Base-by-base conservation (phyloP, 495 filamentous ascomycete genomes). In the Penicillium ucsense region DNA sequence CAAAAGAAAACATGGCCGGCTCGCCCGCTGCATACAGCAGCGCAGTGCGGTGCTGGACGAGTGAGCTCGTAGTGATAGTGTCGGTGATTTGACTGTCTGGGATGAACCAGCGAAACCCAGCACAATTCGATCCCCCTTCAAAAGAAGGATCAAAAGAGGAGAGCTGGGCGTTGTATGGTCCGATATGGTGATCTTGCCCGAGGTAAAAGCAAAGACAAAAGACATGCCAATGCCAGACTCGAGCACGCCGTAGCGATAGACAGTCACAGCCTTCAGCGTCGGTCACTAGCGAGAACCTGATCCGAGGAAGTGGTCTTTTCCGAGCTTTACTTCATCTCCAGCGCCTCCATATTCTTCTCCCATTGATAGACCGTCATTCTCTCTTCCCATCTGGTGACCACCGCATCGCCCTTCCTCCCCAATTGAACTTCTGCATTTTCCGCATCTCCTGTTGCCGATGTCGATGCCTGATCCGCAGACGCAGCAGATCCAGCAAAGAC, bases 401-500 rank as follows among this genome's bases (percentile, higher is more conserved):
- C 57, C 31, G 38, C 38, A 48, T 73, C 66, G 3, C 66, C 70
- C 47, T 61, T 63, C 53, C 29, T 42, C 48, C 39, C 47, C 12
- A 57, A 54, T 49, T 45, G 57, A 35, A 7, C 46, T 59, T 58
- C 63, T 8, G 54, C 67, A 39, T 52, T 52, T 33, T 58, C 57
- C 41, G 58, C 58, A 40, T 58, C 61, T 35, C 20, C 20, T 20
- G 20, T 20, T 20, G 20, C 20, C 28, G 28, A 27, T 5, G 28
- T 30, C 6, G 39, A 31, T 10, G 28, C 39, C 27, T 27, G 31
- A 1, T 35, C 41, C 8, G 42, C 32, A 31, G 28, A 47, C 27
- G 20, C 37, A 8, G 39, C 48, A 8, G 46, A 75, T 73, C 84
- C 65, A 2, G 73, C 76, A 70, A 90, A 90, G 7, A 94, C 66